phyloP scores from a whole-genome alignment of 768 basidiomycete genomes.

The Piloderma croceum region DNA sequence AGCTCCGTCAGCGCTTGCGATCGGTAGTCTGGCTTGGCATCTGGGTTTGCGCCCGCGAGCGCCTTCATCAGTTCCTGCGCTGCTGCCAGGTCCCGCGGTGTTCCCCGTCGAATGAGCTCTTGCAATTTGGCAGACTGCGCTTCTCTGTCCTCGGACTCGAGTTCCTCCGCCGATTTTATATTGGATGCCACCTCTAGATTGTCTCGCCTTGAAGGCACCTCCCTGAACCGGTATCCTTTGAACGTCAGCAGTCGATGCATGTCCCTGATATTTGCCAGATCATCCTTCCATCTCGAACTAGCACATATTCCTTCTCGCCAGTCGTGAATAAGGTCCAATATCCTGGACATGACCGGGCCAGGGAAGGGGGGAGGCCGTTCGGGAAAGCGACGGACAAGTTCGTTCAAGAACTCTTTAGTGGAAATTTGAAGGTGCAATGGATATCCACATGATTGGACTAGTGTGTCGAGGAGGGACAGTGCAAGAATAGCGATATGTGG shows the following conservation, averaged over 20 bases:
- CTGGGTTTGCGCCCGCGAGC: slow-evolving; percentile 91
- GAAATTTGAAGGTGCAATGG: slow-evolving; percentile 94
- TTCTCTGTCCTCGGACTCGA: slow-evolving; percentile 91
- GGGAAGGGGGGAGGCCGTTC: slow-evolving; percentile 95
- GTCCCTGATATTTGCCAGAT: slow-evolving; percentile 93
- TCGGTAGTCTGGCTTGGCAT: slow-evolving; percentile 90
- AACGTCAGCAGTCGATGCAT: slow-evolving; percentile 93
- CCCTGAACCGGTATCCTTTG: slow-evolving; percentile 84
- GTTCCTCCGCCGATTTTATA: slow-evolving; percentile 91
- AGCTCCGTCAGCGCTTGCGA: slow-evolving; percentile 85
- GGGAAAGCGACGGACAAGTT: slow-evolving; percentile 95
- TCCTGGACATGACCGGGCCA: slow-evolving; percentile 90
- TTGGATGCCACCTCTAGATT: slow-evolving; percentile 49
- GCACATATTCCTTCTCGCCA: slow-evolving; percentile 95
- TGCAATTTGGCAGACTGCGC: slow-evolving; percentile 98
- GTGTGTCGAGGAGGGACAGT: slow-evolving; percentile 80
- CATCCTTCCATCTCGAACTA: slow-evolving; percentile 90
- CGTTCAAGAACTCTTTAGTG: slow-evolving; percentile 97
- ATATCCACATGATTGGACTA: slow-evolving; percentile 95
- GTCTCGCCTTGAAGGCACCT: slow-evolving; percentile 31
- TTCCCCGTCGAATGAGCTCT: slow-evolving; percentile 92
- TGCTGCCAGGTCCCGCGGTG: slow-evolving; percentile 88
- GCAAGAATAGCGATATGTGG: slow-evolving; percentile 87
- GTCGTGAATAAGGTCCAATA: slow-evolving; percentile 83
- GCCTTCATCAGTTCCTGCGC: slow-evolving; percentile 98